Base-by-base conservation (phyloP, 495 filamentous ascomycete genomes). In the Lepraria neglecta region DNA sequence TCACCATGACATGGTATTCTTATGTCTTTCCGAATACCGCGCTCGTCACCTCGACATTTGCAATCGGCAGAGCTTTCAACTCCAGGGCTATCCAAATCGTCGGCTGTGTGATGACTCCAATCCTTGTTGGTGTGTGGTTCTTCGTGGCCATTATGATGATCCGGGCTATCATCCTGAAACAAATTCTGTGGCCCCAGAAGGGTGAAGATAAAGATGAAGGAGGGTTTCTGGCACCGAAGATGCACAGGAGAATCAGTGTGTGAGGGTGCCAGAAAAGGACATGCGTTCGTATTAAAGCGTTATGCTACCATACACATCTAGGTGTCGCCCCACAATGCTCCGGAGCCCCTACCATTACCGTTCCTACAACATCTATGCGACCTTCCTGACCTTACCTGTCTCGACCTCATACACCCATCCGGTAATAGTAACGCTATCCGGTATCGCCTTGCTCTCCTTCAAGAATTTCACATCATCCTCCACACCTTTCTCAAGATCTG, bases 1-100 rank as follows among this genome's bases (percentile, higher is more conserved):
- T 92, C 68, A 85, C 87, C 28, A 92, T 95, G 89, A 89, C 84
- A 4, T 95, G 89, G 88, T 94, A 84, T 71, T 88, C 85, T 0
- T 95, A 92, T 68, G 78, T 95, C 0, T 95, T 95, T 68, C 90
- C 90, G 4, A 92, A 95, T 64, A 92, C 89, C 7, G 86, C 87
- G 0, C 70, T 91, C 64, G 75, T 87, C 38, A 88, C 85, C 0
- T 86, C 88, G 0, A 92, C 88, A 0, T 84, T 88, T 64, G 84
- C 85, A 3, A 74, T 92, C n/a, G 86, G 82, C 4, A 78, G 77
- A 38, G 84, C 84, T 2, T 83, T 92, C 40, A 74, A 80, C 2
- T 84, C 78, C 64, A 70, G 72, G 31, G 75, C 80, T 2, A 85
- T 95, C 42, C 69, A 83, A 31, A 82, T 90, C 15, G 69, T 88